phyloP scores from a whole-genome alignment of 345 rosid genomes.

The Psidium guajava region DNA sequence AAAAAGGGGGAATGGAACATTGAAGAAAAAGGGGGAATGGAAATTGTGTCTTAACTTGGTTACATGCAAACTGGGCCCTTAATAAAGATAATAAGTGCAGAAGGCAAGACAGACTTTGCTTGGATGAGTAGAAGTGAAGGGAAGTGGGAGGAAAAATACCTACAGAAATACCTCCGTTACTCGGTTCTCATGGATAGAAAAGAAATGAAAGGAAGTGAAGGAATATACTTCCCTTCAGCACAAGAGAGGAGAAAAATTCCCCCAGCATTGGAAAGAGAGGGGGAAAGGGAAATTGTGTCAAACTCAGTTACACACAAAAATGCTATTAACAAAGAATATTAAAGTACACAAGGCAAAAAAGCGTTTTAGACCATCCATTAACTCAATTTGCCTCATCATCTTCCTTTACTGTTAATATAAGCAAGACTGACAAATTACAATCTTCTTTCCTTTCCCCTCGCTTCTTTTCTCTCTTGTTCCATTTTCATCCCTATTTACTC shows the following conservation, averaged over 20 bases:
- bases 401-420: neutral
- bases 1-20: neutral
- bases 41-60: neutral
- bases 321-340: neutral
- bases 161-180: neutral
- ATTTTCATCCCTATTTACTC: neutral
- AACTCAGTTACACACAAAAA: neutral
- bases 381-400: neutral
- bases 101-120: neutral
- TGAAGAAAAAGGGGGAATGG: neutral
- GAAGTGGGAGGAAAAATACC: neutral
- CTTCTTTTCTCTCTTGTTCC: neutral
- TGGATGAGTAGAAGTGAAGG: neutral
- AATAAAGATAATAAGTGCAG: neutral
- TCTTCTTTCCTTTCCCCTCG: neutral
- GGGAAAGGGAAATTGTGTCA: neutral
- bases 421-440: neutral
- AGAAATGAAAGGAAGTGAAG: neutral
- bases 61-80: neutral
- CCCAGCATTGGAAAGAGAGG: neutral
- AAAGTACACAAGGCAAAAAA: neutral
- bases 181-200: neutral
- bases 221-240: neutral
- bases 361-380: neutral
- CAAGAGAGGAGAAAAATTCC: neutral